phyloP scores from a whole-genome alignment of 345 rosid genomes.

The Salix exigua region DNA sequence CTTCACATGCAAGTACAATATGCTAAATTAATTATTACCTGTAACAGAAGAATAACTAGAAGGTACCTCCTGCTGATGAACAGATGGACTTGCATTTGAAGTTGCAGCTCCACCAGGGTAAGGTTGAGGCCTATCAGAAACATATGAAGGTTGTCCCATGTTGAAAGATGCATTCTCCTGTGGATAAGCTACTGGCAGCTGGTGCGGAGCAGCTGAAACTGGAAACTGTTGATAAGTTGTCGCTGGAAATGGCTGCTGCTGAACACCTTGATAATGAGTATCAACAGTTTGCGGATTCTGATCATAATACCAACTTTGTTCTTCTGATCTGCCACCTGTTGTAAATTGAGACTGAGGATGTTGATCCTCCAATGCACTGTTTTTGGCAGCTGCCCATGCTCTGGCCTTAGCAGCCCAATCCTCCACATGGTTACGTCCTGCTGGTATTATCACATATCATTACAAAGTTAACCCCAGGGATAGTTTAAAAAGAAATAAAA shows the following conservation, averaged over 20 bases:
- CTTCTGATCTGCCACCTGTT: constrained; percentile 44
- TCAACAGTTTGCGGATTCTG: constrained; percentile 47
- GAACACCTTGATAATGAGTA: constrained; percentile 56
- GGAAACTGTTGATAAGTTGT: constrained; percentile 62
- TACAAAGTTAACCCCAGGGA: constrained; percentile 11
- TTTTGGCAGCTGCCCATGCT: constrained; percentile 75
- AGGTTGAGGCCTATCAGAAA: constrained; percentile 40
- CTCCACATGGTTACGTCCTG: constrained; percentile 56
- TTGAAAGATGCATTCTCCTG: constrained; percentile 39
- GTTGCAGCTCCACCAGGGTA: constrained; percentile 44
- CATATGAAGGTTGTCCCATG: constrained; percentile 40
- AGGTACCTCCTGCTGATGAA: constrained; percentile 99
- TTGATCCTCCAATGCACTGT: constrained; percentile 53
- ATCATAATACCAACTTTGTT: constrained; percentile 41
- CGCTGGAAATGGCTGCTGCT: constrained; percentile 41
- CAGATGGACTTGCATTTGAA: constrained; percentile 51
- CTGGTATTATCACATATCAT: constrained; percentile 3
- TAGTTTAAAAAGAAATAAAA: constrained; percentile 1
- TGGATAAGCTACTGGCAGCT: constrained; percentile 35
- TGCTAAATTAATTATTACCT: constrained; percentile 81
- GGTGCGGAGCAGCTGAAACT: constrained; percentile 38
- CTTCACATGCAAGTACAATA: constrained; percentile 50
- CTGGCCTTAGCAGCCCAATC: constrained; percentile 98
- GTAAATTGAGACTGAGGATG: constrained; percentile 45
- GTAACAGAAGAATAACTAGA: constrained; percentile 99